These are phyloP conservation scores for Plenodomus biglobosus DNA, from an alignment of 2,329 filamentous ascomycete species.

Conservation along the genomic window DNA sequence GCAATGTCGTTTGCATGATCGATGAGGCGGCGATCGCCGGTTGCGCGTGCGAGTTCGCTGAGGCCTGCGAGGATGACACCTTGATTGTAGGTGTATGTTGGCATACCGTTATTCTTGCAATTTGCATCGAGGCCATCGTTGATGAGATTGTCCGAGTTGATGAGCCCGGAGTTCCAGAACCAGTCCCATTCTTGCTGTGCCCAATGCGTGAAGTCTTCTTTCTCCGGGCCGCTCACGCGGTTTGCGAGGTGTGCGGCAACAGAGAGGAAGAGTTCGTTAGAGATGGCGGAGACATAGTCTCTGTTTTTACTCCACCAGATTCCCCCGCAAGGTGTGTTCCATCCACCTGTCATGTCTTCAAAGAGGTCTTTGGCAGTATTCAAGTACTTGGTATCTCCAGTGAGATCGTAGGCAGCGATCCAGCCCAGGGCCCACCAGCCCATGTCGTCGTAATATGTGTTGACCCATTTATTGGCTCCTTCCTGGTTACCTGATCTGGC, in stretches of 20 bases:
- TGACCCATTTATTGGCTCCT: conserved; percentile 46
- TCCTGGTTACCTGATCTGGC: conserved; percentile 32
- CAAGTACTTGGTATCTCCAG: conserved; percentile 56
- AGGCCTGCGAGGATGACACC: conserved; percentile 60
- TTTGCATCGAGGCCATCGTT: conserved; percentile 56
- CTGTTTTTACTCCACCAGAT: conserved; percentile 61
- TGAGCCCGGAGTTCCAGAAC: conserved; percentile 54
- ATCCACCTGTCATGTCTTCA: conserved; percentile 58
- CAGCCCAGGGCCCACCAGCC: conserved; percentile 66
- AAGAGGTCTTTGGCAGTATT: conserved; percentile 57
- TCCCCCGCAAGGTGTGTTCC: conserved; percentile 54
- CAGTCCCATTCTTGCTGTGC: conserved; percentile 57
- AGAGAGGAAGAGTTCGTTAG: conserved; percentile 61
- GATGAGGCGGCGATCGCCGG: conserved; percentile 23
- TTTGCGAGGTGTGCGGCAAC: conserved; percentile 58
- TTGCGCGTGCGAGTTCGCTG: conserved; percentile 53
- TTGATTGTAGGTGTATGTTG: conserved; percentile 61
- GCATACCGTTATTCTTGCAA: conserved; percentile 57
- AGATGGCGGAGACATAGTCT: conserved; percentile 57
- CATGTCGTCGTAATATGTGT: conserved; percentile 62
- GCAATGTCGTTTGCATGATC: conserved; percentile 32
- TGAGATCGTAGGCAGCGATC: conserved; percentile 60
- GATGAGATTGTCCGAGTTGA: conserved; percentile 54
- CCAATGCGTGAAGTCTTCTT: conserved; percentile 50
- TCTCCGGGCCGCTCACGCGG: conserved; percentile 45